A percentile compares a stretch with the other conserved stretches of the same genome.
Evolutionary conservation across 2,329 filamentous ascomycete genomes (phyloP).

Genomic region (Colletotrichum higginsianum): DNA sequence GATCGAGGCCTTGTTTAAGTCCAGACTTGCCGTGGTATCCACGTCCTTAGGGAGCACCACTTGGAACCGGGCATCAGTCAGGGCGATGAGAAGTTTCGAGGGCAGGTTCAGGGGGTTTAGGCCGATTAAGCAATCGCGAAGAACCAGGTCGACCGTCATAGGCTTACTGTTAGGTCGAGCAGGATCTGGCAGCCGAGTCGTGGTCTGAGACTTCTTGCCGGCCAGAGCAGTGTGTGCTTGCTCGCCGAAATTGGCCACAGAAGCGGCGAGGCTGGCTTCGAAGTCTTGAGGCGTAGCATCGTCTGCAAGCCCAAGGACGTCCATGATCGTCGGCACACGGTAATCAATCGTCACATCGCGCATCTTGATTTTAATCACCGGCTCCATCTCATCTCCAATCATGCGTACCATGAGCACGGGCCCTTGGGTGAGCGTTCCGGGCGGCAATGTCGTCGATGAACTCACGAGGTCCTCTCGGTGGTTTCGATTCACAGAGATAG

Average conservation of each 20-base stretch:
- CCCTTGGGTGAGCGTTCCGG: conserved; percentile 43
- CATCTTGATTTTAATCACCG: conserved; percentile 88
- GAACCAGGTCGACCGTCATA: conserved; percentile 79
- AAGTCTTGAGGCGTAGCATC: conserved; percentile 80
- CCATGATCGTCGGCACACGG: conserved; percentile 85
- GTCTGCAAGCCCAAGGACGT: conserved; percentile 79
- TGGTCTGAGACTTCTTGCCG: conserved; percentile 31
- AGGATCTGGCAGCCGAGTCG: conserved; percentile 27
- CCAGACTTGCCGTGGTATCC: conserved; percentile 74
- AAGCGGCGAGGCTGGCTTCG: conserved; percentile 82
- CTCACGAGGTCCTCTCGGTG: conserved; percentile 80
- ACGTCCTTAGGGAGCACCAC: conserved; percentile 76
- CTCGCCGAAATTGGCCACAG: conserved; percentile 82
- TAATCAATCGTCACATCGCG: conserved; percentile 92
- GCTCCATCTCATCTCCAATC: conserved; percentile 95
- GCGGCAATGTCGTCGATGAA: conserved; percentile 51
- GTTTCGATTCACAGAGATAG: conserved; percentile 75
- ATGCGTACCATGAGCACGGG: conserved; percentile 87
- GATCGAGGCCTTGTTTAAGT: conserved; percentile 85
- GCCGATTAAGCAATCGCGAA: conserved; percentile 86
- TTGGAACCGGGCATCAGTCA: conserved; percentile 84
- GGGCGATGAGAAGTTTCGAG: conserved; percentile 83
- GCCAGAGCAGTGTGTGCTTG: conserved; percentile 67
- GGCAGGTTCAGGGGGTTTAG: conserved; percentile 83
- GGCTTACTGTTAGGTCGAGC: conserved; percentile 62